Conservation (phyloP, 2,329 filamentous ascomycete species). For the Trichoderma atroviride region DNA sequence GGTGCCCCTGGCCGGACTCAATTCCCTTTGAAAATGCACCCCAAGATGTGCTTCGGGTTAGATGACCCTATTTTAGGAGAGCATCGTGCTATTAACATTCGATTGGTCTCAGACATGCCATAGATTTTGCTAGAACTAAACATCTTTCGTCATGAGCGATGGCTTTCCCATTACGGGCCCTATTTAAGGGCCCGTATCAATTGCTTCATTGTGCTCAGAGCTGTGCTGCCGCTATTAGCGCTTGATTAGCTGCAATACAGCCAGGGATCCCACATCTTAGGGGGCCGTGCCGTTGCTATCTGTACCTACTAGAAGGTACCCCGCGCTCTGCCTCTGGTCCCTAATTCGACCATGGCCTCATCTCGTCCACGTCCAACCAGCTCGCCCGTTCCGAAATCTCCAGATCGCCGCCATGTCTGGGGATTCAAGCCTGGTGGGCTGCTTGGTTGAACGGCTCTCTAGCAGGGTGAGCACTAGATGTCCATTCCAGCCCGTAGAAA, state of each 20-base stretch:
- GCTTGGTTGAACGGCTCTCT: constrained; percentile 61
- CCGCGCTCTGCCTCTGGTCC: constrained; percentile 14
- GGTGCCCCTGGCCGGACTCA: not conserved
- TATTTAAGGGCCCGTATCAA: not conserved
- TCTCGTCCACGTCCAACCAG: constrained; percentile 15
- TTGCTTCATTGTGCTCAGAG: not conserved
- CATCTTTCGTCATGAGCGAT: not conserved
- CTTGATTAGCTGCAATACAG: constrained; percentile 1
- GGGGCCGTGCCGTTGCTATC: constrained; percentile 6
- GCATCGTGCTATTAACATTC: too few species aligned
- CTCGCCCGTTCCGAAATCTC: constrained; percentile 19
- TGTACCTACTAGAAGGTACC: constrained; percentile 17
- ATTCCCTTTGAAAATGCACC: not conserved
- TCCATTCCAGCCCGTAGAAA: not conserved
- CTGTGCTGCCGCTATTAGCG: not conserved
- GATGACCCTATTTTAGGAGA: not conserved
- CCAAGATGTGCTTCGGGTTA: not conserved
- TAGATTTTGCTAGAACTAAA: not conserved
- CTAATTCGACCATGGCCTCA: constrained; percentile 17
- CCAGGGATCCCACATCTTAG: constrained; percentile 2
- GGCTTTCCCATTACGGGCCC: not conserved
- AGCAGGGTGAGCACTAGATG: constrained; percentile 47
- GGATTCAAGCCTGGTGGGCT: constrained; percentile 59
- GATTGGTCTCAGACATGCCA: not conserved
- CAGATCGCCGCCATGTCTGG: constrained; percentile 34